Percentiles rank a stretch among this genome's conserved stretches.
phyloP scores from a whole-genome alignment of 768 basidiomycete species.

The Coprinopsis strossmayeri region DNA sequence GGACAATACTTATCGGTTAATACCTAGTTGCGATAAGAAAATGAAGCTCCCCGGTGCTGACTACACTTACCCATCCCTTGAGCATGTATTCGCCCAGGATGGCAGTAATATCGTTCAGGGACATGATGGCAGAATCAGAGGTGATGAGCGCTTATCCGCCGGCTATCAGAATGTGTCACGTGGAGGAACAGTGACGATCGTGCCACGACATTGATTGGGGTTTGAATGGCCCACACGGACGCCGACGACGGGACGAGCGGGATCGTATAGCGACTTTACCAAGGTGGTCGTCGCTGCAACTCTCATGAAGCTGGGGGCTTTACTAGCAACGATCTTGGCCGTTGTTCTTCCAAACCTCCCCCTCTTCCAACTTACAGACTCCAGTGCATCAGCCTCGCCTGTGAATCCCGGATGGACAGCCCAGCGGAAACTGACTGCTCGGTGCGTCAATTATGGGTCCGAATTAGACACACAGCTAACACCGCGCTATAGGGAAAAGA shows the following conservation, averaged over 20 bases:
- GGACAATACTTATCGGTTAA: constrained; percentile 62
- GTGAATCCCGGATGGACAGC: constrained; percentile 43
- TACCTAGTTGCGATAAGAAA: constrained; percentile 29
- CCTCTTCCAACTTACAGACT: constrained; percentile 24
- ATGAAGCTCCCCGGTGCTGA: not conserved
- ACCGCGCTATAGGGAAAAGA: constrained; percentile 45
- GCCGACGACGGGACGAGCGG: too few relatives aligned
- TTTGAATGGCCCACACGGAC: too few relatives aligned
- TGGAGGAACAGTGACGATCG: constrained; percentile 3
- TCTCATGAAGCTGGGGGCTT: constrained; percentile 43
- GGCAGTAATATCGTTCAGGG: constrained; percentile 49
- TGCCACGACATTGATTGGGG: constrained; percentile 2
- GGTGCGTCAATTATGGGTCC: constrained; percentile 30
- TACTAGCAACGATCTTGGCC: constrained; percentile 33
- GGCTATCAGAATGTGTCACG: constrained; percentile 3
- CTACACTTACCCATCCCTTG: constrained; percentile 62
- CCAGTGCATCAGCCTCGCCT: constrained; percentile 26
- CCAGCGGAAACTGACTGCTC: constrained; percentile 47
- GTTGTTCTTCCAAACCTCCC: constrained; percentile 28
- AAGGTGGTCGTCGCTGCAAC: too few relatives aligned
- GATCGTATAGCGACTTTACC: too few relatives aligned
- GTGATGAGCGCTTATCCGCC: constrained; percentile 1
- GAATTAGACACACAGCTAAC: not conserved
- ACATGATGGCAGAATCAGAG: constrained; percentile 24
- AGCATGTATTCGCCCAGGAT: constrained; percentile 67